Percentiles rank a stretch among this genome's conserved stretches.
These are phyloP conservation scores for Ceratocystis cubensis DNA, from an alignment of 2,329 filamentous ascomycete species.

Conservation along the genomic window DNA sequence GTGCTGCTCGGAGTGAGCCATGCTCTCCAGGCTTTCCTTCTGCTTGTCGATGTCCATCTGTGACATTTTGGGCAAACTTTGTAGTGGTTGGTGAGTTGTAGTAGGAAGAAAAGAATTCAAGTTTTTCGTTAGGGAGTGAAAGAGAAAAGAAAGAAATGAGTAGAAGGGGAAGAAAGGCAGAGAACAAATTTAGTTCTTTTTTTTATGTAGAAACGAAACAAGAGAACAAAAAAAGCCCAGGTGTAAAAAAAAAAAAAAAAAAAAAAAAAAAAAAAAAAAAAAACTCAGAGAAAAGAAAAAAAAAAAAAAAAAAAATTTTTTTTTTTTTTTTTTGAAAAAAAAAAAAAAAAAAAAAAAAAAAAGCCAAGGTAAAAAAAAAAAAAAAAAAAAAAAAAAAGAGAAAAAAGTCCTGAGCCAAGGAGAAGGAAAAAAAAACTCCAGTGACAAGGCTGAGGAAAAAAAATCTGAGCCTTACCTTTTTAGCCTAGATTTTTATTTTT, in stretches of 20 bases:
- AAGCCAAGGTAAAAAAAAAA: too few relatives aligned
- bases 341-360: too few relatives aligned
- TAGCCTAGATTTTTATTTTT: neutral
- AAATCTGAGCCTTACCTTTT: neutral
- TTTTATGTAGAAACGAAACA: neutral
- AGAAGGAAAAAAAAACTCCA: slow-evolving; percentile 10
- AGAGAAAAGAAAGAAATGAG: slow-evolving; percentile 1
- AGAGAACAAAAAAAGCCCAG: neutral
- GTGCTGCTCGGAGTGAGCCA: slow-evolving; percentile 94
- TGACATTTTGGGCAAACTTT: slow-evolving; percentile 31
- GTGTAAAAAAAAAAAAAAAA: neutral
- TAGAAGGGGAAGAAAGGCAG: neutral
- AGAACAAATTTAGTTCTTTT: neutral
- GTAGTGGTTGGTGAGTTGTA: neutral
- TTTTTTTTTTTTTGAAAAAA: too few relatives aligned
- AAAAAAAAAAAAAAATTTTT: neutral
- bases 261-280: neutral
- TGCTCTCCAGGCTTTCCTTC: slow-evolving; percentile 52
- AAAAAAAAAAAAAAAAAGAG: neutral
- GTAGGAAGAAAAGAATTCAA: slow-evolving; percentile 12
- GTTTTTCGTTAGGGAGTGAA: neutral
- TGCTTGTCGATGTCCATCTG: slow-evolving; percentile 48
- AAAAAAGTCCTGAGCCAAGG: neutral
- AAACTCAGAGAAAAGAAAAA: neutral
- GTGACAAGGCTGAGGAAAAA: neutral